phyloP scores from a whole-genome alignment of 2,329 filamentous ascomycete genomes.

The Fonsecaea erecta region DNA sequence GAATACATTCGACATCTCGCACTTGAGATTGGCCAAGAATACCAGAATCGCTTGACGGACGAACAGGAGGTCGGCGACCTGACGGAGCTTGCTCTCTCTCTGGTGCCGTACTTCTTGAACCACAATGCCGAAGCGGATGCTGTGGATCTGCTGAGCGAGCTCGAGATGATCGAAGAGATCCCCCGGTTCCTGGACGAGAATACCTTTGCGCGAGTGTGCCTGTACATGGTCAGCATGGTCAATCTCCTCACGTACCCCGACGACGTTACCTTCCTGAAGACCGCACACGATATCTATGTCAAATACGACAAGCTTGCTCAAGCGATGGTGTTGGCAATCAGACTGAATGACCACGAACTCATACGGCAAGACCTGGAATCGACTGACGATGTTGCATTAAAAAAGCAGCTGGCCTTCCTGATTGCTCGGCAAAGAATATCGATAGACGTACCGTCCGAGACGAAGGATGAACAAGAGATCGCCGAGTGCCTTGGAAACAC shows the following conservation, averaged over 20 bases:
- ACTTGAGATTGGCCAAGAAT: conserved; percentile 93
- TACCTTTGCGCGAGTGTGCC: conserved; percentile 87
- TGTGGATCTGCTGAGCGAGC: conserved; percentile 93
- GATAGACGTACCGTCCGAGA: conserved; percentile 67
- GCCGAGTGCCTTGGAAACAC: conserved; percentile 85
- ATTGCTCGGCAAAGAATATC: conserved; percentile 89
- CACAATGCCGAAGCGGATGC: conserved; percentile 98
- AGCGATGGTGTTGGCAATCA: conserved; percentile 91
- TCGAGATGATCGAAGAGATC: conserved; percentile 95
- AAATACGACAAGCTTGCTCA: conserved; percentile 91
- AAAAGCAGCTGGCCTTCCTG: conserved; percentile 93
- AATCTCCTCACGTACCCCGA: conserved; percentile 96
- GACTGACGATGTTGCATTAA: conserved; percentile 77
- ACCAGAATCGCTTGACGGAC: conserved; percentile 80
- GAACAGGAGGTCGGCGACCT: conserved; percentile 85
- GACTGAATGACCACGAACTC: conserved; percentile 82
- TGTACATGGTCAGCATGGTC: conserved; percentile 99
- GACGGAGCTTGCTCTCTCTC: conserved; percentile 77
- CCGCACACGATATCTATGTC: conserved; percentile 91
- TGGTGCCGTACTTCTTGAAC: conserved; percentile 93
- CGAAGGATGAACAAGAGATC: conserved; percentile 73
- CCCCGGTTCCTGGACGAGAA: conserved; percentile 89
- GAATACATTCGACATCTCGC: conserved; percentile 97
- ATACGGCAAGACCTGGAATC: conserved; percentile 82
- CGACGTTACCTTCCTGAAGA: conserved; percentile 91